These are phyloP conservation scores for Pythium monospermum DNA, from an alignment of 352 stramenopile species.

Conservation along the genomic window DNA sequence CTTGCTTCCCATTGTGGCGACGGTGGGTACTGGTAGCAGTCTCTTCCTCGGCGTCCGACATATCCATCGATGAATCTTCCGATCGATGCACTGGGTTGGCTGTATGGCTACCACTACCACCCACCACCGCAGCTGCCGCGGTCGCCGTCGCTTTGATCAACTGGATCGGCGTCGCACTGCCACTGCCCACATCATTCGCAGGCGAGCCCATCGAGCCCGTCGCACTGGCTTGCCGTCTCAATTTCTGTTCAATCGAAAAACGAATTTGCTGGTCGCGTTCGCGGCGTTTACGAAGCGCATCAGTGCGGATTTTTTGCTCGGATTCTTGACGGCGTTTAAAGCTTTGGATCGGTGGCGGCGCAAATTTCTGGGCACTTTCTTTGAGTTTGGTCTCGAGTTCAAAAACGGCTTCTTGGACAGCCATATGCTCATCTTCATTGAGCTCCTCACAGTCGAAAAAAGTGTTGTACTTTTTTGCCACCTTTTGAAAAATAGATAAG, in stretches of 20 bases:
- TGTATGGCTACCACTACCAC: not conserved
- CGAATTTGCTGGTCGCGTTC: conserved; percentile 74
- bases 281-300: conserved; percentile 65
- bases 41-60: conserved; percentile 55
- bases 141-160: too few relatives aligned
- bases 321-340: conserved; percentile 74
- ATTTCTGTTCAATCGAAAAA: conserved; percentile 46
- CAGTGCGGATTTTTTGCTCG: conserved; percentile 68
- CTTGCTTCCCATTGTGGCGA: conserved; percentile 1
- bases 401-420: conserved; percentile 64
- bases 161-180: conserved; percentile 7
- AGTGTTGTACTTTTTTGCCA: conserved; percentile 73
- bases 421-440: conserved; percentile 42
- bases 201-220: conserved; percentile 5
- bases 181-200: conserved; percentile 21
- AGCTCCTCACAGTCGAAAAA: conserved; percentile 64
- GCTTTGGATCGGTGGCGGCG: conserved; percentile 78
- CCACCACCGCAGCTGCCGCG: not conserved
- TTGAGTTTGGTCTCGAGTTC: conserved; percentile 57
- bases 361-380: conserved; percentile 31
- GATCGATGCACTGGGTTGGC: conserved; percentile 26
- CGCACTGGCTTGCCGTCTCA: conserved; percentile 17
- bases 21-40: too few relatives aligned
- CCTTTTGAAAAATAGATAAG: conserved; percentile 15
- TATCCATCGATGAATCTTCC: conserved; percentile 64